Conservation (phyloP, 2,329 filamentous ascomycete species). For the Microascus cirrosus region DNA sequence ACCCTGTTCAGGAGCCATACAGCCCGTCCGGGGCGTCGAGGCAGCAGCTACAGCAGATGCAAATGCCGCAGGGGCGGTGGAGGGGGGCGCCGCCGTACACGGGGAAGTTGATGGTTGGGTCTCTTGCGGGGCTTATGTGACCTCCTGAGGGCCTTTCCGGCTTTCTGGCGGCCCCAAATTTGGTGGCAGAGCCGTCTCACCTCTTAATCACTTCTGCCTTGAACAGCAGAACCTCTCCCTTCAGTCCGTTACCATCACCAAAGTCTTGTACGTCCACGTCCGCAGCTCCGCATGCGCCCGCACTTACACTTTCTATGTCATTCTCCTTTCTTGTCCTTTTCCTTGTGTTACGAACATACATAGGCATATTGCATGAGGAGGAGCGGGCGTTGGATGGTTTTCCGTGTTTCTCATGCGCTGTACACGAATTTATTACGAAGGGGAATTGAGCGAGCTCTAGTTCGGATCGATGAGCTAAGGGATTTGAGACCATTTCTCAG, state of each 20-base stretch:
- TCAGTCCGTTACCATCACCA: not conserved
- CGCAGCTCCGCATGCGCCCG: no score
- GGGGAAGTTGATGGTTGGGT: slow-evolving; percentile 83
- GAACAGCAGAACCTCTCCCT: not conserved
- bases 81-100: slow-evolving; percentile 43
- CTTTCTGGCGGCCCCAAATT: not conserved
- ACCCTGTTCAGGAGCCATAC: slow-evolving; percentile 38
- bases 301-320: not conserved
- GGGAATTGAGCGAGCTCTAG: not conserved
- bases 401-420: not conserved
- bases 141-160: slow-evolving; percentile 7
- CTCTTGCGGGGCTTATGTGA: slow-evolving; percentile 84
- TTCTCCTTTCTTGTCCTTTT: not conserved
- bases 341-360: not conserved
- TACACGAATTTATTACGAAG: not conserved
- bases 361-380: not conserved
- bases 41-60: slow-evolving; percentile 44
- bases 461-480: not conserved
- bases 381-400: not conserved
- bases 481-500: not conserved
- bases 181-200: not conserved
- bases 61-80: slow-evolving; percentile 42
- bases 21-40: slow-evolving; percentile 35
- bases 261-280: not conserved
- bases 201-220: not conserved